These are phyloP conservation scores for Cornus florida DNA, from an alignment of 148 eudicot genomes.

Conservation along the genomic window DNA sequence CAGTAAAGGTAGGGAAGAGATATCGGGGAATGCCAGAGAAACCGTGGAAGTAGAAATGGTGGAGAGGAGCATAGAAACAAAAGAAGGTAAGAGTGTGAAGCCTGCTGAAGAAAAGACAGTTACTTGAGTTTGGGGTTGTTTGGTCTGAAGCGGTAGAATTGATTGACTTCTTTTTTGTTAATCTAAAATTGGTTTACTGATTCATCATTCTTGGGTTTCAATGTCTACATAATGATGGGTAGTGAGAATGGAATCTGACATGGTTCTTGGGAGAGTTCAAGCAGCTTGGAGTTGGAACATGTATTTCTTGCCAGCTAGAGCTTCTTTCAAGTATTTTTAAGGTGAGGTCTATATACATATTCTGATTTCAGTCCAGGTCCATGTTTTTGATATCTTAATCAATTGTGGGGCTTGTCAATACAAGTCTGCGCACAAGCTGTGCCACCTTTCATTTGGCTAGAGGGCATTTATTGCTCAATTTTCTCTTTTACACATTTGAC, in stretches of 20 bases:
- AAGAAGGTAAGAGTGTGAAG: not conserved
- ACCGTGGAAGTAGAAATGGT: conserved; percentile 9
- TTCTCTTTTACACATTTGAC: not conserved
- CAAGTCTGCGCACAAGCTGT: not conserved
- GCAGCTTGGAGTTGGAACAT: conserved; percentile 1
- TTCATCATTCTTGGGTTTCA: conserved; percentile 3
- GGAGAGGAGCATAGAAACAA: conserved; percentile 6
- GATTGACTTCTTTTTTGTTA: not conserved
- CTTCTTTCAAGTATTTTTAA: conserved; percentile 1
- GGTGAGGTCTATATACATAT: not conserved
- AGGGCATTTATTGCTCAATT: not conserved
- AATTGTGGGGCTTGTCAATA: not conserved
- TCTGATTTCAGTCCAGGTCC: not conserved
- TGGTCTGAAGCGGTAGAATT: not conserved
- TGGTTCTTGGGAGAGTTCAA: not conserved
- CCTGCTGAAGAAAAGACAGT: not conserved
- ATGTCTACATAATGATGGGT: not conserved
- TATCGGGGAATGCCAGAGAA: not conserved
- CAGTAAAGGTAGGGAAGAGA: conserved; percentile 12
- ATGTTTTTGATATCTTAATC: not conserved
- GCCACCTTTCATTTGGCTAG: not conserved
- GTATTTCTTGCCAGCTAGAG: conserved; percentile 1
- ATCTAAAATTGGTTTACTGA: not conserved
- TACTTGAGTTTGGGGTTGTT: not conserved
- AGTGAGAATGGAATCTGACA: not conserved